phyloP scores from a whole-genome alignment of 2,329 filamentous ascomycete species.

The Colletotrichum orchidophilum region DNA sequence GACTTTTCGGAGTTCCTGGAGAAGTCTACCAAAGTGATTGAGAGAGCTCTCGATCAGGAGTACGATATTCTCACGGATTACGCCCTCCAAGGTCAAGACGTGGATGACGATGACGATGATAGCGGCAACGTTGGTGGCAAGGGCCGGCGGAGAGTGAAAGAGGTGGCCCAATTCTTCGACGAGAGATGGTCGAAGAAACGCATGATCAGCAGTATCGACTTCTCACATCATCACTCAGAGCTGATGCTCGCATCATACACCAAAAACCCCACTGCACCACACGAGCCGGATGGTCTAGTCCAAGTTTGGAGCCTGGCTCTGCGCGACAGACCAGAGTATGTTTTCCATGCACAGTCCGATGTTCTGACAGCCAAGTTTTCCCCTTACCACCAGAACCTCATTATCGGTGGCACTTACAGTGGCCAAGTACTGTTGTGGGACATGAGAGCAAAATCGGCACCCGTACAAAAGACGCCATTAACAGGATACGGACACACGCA shows the following conservation, averaged over 20 bases:
- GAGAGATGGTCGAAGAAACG: constrained; percentile 97
- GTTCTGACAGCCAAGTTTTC: constrained; percentile 96
- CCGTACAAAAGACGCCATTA: constrained; percentile 94
- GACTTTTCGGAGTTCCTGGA: constrained; percentile 97
- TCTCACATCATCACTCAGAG: constrained; percentile 95
- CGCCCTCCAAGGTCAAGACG: constrained; percentile 78
- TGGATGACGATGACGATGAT: constrained; percentile 86
- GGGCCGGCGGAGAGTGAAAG: constrained; percentile 80
- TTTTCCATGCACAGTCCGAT: constrained; percentile 96
- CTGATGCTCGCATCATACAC: constrained; percentile 94
- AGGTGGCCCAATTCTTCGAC: constrained; percentile 93
- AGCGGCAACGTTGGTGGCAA: constrained; percentile 74
- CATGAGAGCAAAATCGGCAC: constrained; percentile 86
- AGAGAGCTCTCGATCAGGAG: constrained; percentile 92
- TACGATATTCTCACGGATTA: constrained; percentile 98
- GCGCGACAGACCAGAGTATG: constrained; percentile 92
- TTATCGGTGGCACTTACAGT: constrained; percentile 95
- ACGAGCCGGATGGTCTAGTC: constrained; percentile 91
- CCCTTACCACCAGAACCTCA: constrained; percentile 96
- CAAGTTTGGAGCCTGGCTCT: constrained; percentile 98
- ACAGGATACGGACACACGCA: constrained; percentile 96
- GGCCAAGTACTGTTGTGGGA: constrained; percentile 98
- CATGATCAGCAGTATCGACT: constrained; percentile 95
- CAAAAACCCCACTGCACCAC: constrained; percentile 93
- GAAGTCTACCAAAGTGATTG: constrained; percentile 94